Conservation (phyloP, 345 rosid genomes). For the Aethionema arabicum region DNA sequence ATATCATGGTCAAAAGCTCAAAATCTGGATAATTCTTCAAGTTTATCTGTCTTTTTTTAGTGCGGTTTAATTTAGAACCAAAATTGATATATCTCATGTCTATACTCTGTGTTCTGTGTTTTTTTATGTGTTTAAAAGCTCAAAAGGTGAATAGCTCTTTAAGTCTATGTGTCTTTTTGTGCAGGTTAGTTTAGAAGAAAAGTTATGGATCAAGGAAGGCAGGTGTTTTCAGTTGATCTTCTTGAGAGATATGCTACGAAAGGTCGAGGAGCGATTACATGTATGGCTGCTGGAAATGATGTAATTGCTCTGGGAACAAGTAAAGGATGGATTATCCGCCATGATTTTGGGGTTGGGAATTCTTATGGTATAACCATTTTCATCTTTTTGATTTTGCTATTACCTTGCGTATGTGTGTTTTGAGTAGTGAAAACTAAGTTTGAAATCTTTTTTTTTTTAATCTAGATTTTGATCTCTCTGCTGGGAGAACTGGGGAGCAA, state of each 20-base stretch:
- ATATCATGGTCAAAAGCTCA: constrained; percentile 28
- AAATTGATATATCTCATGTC: neutral
- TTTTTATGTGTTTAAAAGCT: constrained; percentile 25
- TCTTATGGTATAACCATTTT: constrained; percentile 51
- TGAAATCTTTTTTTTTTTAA: neutral
- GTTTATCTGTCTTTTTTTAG: neutral
- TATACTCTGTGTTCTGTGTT: neutral
- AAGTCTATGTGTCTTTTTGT: neutral
- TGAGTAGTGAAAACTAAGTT: neutral
- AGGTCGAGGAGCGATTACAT: constrained; percentile 81
- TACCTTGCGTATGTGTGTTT: neutral
- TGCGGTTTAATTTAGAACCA: neutral
- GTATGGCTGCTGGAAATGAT: constrained; percentile 98
- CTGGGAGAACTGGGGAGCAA: constrained; percentile 85
- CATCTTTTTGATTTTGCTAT: neutral
- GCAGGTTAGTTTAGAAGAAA: constrained; percentile 10
- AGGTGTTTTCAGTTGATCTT: constrained; percentile 82
- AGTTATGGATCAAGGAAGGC: constrained; percentile 77
- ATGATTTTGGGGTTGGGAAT: constrained; percentile 85
- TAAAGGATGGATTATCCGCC: constrained; percentile 89
- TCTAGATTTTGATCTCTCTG: constrained; percentile 84
- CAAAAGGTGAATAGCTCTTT: neutral
- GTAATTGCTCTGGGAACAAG: constrained; percentile 91
- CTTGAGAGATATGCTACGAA: constrained; percentile 90
- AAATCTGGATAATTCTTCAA: neutral